These are phyloP conservation scores for Picea abies DNA, from an alignment of 83 land plant genomes.

Conservation along the genomic window DNA sequence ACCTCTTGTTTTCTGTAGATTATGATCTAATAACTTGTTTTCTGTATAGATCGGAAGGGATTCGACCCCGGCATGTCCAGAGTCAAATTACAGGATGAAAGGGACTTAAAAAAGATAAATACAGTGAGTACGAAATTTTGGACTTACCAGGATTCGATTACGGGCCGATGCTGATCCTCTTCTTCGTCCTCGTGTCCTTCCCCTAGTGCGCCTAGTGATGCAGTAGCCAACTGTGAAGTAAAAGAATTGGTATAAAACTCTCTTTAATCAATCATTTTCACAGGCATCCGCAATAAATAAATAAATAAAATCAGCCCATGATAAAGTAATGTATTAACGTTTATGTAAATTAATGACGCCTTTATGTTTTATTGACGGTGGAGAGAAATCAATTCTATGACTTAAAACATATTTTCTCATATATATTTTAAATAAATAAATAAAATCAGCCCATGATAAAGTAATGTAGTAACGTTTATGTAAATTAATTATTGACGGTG, in stretches of 20 bases:
- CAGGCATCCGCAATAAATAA: background rate
- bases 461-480: background rate
- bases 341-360: no score
- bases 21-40: background rate
- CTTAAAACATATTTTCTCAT: no score
- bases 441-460: background rate
- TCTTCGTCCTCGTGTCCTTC: background rate
- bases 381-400: no score
- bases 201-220: no score
- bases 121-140: background rate
- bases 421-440: background rate
- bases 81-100: background rate
- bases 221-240: no score
- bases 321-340: background rate
- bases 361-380: no score
- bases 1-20: no score
- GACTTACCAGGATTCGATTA: conserved; percentile 3
- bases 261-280: background rate
- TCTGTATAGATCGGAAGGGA: background rate
- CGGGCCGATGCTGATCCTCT: background rate
- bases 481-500: no score
- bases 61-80: background rate
- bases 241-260: no score
- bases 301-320: background rate
- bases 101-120: background rate